Evolutionary conservation across 345 rosid genomes (phyloP).

Genomic region (Iberis pinnata): DNA sequence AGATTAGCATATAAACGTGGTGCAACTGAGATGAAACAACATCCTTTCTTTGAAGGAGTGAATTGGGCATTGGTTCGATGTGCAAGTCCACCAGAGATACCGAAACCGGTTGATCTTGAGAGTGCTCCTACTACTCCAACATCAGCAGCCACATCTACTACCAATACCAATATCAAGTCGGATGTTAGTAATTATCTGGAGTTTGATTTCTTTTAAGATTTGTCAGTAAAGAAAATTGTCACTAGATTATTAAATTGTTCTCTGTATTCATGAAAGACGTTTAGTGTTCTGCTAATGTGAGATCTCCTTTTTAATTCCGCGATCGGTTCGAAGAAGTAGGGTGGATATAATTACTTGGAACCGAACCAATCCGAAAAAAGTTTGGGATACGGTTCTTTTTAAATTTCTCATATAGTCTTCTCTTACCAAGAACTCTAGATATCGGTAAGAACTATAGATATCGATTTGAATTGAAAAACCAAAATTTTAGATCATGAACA

Average conservation of each 20-base stretch:
- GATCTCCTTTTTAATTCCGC: slow-evolving; percentile 11
- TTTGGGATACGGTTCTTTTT: too few relatives aligned
- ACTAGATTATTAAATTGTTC: slow-evolving; percentile 20
- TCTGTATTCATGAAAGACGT: slow-evolving; percentile 14
- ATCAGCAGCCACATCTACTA: not conserved
- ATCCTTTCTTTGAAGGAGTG: slow-evolving; percentile 77
- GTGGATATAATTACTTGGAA: too few relatives aligned
- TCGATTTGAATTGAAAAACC: too few relatives aligned
- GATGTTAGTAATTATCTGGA: slow-evolving; percentile 56
- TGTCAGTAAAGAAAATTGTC: too few relatives aligned
- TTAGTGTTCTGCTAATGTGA: slow-evolving; percentile 7
- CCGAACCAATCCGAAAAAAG: too few relatives aligned
- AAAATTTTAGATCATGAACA: too few relatives aligned
- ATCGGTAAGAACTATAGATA: too few relatives aligned
- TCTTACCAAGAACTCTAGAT: too few relatives aligned
- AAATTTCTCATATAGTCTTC: too few relatives aligned
- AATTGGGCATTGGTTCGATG: slow-evolving; percentile 83
- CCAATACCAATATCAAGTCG: slow-evolving; percentile 44
- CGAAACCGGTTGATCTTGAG: slow-evolving; percentile 61
- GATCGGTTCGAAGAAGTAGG: too few relatives aligned
- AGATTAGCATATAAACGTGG: slow-evolving; percentile 74
- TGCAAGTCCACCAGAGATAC: slow-evolving; percentile 74
- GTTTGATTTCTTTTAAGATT: slow-evolving; percentile 60
- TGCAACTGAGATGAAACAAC: slow-evolving; percentile 76
- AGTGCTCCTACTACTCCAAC: slow-evolving; percentile 15